phyloP scores from a whole-genome alignment of 1,284 basidiomycete species.

The Ceratobasidium sp. region DNA sequence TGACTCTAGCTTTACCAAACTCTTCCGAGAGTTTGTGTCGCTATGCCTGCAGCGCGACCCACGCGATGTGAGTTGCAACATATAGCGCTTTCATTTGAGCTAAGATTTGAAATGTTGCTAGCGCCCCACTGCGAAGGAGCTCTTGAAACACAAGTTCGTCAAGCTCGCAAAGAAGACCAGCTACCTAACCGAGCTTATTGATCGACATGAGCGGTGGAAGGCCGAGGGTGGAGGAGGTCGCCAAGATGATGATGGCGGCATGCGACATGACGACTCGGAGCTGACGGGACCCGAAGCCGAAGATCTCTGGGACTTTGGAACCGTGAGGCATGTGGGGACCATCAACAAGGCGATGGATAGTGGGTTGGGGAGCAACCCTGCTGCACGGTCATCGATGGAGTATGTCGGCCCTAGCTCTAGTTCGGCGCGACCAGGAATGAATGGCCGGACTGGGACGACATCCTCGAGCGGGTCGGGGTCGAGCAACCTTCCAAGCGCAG shows the following conservation, averaged over 20 bases:
- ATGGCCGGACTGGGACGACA: conserved; percentile 25
- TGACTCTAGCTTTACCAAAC: conserved; percentile 86
- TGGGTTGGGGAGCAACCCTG: conserved; percentile 16
- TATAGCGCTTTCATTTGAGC: conserved; percentile 6
- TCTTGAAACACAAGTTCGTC: conserved; percentile 96
- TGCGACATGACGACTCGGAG: conserved; percentile 60
- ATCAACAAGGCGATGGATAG: background rate
- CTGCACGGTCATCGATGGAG: conserved; percentile 31
- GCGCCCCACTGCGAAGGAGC: conserved; percentile 92
- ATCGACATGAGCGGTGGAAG: conserved; percentile 91
- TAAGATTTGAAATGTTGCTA: conserved; percentile 48
- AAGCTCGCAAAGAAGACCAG: conserved; percentile 91
- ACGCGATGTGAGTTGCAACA: conserved; percentile 67
- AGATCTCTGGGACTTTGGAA: conserved; percentile 95
- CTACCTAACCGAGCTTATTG: conserved; percentile 94
- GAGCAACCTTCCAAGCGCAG: conserved; percentile 41
- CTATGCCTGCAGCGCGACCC: conserved; percentile 95
- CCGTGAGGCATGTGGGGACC: conserved; percentile 68
- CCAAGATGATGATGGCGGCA: conserved; percentile 67
- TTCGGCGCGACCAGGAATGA: conserved; percentile 19
- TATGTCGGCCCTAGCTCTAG: conserved; percentile 29
- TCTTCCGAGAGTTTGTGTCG: conserved; percentile 93
- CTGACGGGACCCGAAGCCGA: conserved; percentile 61
- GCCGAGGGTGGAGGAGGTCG: conserved; percentile 82
- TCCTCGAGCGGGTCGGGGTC: conserved; percentile 22